Conservation (phyloP, 164 flowering plant genomes). For the Vitis vinifera region DNA sequence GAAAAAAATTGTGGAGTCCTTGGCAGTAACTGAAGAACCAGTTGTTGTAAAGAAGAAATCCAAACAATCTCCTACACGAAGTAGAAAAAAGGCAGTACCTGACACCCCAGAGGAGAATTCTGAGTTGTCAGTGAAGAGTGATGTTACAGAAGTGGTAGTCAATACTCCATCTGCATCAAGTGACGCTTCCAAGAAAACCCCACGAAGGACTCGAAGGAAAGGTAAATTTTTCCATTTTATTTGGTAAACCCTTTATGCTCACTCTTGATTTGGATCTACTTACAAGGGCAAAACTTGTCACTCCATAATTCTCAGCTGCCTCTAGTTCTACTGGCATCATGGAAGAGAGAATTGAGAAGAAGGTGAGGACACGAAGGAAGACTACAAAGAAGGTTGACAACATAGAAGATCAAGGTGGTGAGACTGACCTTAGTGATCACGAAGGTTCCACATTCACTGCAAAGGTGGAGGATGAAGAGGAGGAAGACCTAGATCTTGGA, state of each 20-base stretch:
- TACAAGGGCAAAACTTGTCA: conserved; percentile 1
- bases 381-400: conserved; percentile 34
- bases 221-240: conserved; percentile 26
- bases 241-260: background rate
- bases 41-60: conserved; percentile 31
- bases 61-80: conserved; percentile 33
- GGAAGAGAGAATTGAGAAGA: conserved; percentile 42
- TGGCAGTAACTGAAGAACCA: conserved; percentile 25
- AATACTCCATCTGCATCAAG: conserved; percentile 11
- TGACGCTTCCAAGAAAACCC: conserved; percentile 25
- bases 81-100: conserved; percentile 44
- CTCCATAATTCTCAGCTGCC: conserved; percentile 28
- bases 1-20: conserved; percentile 25
- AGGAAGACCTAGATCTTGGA: conserved; percentile 36
- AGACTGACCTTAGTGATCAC: conserved; percentile 34
- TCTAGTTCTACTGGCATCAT: conserved; percentile 26
- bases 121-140: conserved; percentile 12
- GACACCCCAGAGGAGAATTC: conserved; percentile 28
- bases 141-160: conserved; percentile 19
- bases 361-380: conserved; percentile 38
- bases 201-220: conserved; percentile 41
- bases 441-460: conserved; percentile 26
- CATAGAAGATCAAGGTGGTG: conserved; percentile 35
- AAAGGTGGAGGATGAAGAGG: conserved; percentile 37
- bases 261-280: background rate